Conservation (phyloP, 345 rosid species). For the Populus davidiana region DNA sequence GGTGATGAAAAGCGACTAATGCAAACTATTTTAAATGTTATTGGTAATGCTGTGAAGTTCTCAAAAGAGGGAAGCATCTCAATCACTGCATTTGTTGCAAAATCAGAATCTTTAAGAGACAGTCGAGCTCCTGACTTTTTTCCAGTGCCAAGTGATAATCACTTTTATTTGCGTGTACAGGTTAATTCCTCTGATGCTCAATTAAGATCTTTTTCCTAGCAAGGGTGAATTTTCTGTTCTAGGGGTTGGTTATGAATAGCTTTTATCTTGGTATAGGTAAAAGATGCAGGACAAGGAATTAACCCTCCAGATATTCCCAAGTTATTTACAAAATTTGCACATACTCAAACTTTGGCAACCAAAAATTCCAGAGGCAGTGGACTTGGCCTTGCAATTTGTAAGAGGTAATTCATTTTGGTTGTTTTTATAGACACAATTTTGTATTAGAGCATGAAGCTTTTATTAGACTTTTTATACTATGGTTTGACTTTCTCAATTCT, state of each 20-base stretch:
- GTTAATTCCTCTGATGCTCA: conserved; percentile 39
- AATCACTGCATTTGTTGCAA: conserved; percentile 68
- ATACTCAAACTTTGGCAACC: conserved; percentile 59
- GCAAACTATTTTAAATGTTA: conserved; percentile 82
- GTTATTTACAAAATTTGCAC: conserved; percentile 85
- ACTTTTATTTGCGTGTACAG: conserved; percentile 88
- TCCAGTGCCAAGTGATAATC: conserved; percentile 59
- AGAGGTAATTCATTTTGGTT: conserved; percentile 49
- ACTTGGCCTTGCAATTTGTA: conserved; percentile 97
- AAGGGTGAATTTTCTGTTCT: background rate
- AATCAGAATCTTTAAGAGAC: conserved; percentile 60
- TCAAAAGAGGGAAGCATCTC: conserved; percentile 82
- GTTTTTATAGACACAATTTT: background rate
- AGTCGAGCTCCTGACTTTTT: conserved; percentile 62
- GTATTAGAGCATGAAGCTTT: background rate
- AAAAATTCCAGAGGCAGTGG: conserved; percentile 84
- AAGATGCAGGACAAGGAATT: conserved; percentile 83
- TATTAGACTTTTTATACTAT: background rate
- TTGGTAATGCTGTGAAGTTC: conserved; percentile 95
- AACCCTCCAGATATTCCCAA: conserved; percentile 86
- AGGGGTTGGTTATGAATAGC: conserved; percentile 4
- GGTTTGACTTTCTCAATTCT: background rate
- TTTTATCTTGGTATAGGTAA: conserved; percentile 51
- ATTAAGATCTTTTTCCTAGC: background rate
- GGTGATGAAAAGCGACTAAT: conserved; percentile 93